Conservation (phyloP, 1,284 basidiomycete genomes). For the Tetrapyrgos nigripes region DNA sequence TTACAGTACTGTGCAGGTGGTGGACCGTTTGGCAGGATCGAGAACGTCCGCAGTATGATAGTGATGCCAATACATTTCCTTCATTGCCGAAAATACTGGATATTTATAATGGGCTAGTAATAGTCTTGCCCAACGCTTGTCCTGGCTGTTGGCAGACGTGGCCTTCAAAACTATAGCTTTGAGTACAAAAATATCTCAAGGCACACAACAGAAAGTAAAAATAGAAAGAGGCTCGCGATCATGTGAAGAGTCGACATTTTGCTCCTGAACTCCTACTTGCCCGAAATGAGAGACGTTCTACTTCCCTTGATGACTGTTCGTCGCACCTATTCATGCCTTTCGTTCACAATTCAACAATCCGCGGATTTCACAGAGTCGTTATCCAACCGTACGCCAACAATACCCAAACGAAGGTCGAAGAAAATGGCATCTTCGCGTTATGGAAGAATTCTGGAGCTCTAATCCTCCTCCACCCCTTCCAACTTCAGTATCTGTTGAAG, state of each 20-base stretch:
- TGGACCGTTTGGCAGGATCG: conserved; percentile 78
- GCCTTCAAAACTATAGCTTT: background rate
- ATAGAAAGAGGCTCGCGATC: background rate
- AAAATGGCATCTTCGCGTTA: conserved; percentile 44
- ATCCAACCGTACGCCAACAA: conserved; percentile 34
- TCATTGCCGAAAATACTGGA: no score
- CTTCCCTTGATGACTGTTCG: conserved; percentile 9
- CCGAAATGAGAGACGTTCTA: conserved; percentile 9
- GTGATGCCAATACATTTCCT: background rate
- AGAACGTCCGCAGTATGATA: conserved; percentile 75
- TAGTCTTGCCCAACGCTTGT: background rate
- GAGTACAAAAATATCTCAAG: background rate
- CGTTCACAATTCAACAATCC: background rate
- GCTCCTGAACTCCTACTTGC: background rate
- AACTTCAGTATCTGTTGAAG: background rate
- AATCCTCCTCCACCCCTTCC: conserved; percentile 16
- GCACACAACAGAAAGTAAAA: background rate
- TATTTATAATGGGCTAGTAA: no score
- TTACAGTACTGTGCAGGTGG: conserved; percentile 48
- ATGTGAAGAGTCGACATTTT: background rate
- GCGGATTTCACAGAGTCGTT: conserved; percentile 12
- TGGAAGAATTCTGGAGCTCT: conserved; percentile 47
- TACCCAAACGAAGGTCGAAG: conserved; percentile 47
- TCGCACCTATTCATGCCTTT: background rate
- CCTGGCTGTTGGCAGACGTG: background rate